These are phyloP conservation scores for Pulveroboletus frians DNA, from an alignment of 768 basidiomycete species.

Conservation along the genomic window DNA sequence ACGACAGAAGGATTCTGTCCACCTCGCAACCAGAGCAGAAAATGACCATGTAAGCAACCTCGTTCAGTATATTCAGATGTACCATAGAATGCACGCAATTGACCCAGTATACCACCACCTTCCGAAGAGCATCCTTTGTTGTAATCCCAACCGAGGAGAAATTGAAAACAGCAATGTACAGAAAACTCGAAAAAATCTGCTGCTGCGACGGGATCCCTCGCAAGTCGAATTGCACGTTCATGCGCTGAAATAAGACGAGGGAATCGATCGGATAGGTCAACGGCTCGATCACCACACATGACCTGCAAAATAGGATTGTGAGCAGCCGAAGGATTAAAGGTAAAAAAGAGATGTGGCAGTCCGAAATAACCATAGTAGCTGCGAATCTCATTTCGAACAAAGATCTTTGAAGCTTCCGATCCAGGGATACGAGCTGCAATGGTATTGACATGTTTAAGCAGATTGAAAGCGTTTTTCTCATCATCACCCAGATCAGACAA, in stretches of 20 bases:
- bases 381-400: constrained; percentile 18
- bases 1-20: constrained; percentile 29
- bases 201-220: constrained; percentile 32
- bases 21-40: constrained; percentile 28
- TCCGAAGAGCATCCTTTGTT: too few relatives aligned
- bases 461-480: constrained; percentile 9
- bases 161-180: constrained; percentile 17
- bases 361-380: constrained; percentile 30
- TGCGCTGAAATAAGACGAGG: constrained; percentile 13
- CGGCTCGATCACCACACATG: constrained; percentile 18
- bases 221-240: constrained; percentile 22
- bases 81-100: constrained; percentile 28
- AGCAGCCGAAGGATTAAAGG: constrained; percentile 21
- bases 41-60: constrained; percentile 30
- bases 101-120: constrained; percentile 31
- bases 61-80: constrained; percentile 23
- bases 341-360: constrained; percentile 25
- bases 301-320: constrained; percentile 32
- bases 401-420: constrained; percentile 26
- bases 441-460: constrained; percentile 27
- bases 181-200: constrained; percentile 31
- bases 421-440: constrained; percentile 30
- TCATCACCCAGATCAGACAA: too few relatives aligned
- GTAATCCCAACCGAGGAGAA: constrained; percentile 1
- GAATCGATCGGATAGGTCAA: constrained; percentile 8